Percentiles rank a stretch among this genome's conserved stretches.
phyloP scores from a whole-genome alignment of 2,329 filamentous ascomycete species.

The Aspergillus japonicus region DNA sequence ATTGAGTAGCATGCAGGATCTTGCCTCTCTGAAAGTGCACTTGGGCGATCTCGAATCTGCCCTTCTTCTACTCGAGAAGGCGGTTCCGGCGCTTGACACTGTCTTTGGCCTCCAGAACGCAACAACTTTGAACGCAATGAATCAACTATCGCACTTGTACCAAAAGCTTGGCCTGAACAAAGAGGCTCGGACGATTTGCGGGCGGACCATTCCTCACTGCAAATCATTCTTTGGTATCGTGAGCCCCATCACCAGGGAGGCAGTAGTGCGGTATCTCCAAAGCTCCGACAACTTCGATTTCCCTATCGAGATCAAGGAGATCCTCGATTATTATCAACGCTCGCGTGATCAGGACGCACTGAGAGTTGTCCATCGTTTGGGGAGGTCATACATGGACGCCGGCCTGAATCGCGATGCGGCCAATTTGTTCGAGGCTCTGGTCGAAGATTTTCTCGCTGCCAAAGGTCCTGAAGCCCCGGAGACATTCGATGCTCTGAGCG shows the following conservation, averaged over 20 bases:
- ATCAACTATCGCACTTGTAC: conserved; percentile 30
- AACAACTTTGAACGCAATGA: conserved; percentile 31
- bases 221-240: conserved; percentile 26
- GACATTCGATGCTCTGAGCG: conserved; percentile 32
- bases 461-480: conserved; percentile 28
- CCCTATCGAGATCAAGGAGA: conserved; percentile 25
- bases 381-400: conserved; percentile 29
- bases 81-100: conserved; percentile 30
- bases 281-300: conserved; percentile 32
- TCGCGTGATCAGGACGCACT: conserved; percentile 26
- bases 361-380: conserved; percentile 28
- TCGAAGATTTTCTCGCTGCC: conserved; percentile 27
- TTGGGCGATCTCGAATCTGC: conserved; percentile 31
- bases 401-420: conserved; percentile 31
- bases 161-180: conserved; percentile 30
- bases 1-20: conserved; percentile 30
- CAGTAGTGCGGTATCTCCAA: conserved; percentile 27
- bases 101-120: conserved; percentile 31
- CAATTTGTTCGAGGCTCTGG: conserved; percentile 26
- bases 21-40: conserved; percentile 28
- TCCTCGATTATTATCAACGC: conserved; percentile 28
- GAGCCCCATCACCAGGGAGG: conserved; percentile 25
- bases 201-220: conserved; percentile 27
- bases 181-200: conserved; percentile 25
- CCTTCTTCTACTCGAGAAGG: conserved; percentile 29